Conservation (phyloP, 2,329 filamentous ascomycete species). For the Epichloe gansuensis region DNA sequence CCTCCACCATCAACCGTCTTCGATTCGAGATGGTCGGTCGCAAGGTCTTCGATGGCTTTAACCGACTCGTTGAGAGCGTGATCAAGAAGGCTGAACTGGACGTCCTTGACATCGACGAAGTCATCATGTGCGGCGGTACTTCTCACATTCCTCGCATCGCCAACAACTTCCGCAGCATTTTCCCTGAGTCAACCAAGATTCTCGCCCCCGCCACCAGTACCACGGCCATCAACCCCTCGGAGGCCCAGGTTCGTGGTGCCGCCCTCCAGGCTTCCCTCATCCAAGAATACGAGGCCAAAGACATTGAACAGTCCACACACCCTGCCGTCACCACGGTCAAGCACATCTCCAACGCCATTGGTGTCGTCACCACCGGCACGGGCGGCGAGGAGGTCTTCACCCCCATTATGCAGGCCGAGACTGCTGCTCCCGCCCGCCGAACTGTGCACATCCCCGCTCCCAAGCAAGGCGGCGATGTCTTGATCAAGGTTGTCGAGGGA, state of each 20-base stretch:
- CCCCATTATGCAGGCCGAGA: conserved; percentile 72
- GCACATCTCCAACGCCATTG: conserved; percentile 79
- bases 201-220: conserved; percentile 70
- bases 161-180: conserved; percentile 62
- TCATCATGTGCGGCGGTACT: conserved; percentile 83
- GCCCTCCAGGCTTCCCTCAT: conserved; percentile 92
- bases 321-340: conserved; percentile 88
- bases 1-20: conserved; percentile 80
- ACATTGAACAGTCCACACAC: conserved; percentile 94
- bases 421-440: conserved; percentile 77
- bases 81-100: conserved; percentile 89
- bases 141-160: conserved; percentile 92
- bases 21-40: conserved; percentile 81
- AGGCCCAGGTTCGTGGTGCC: conserved; percentile 77
- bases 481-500: conserved; percentile 82
- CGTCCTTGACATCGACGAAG: conserved; percentile 84
- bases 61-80: conserved; percentile 67
- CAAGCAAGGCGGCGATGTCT: conserved; percentile 71
- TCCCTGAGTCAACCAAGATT: conserved; percentile 67
- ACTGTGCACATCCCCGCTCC: conserved; percentile 66
- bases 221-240: conserved; percentile 81
- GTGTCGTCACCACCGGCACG: conserved; percentile 55
- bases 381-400: conserved; percentile 59
- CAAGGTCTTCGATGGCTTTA: conserved; percentile 82
- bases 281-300: conserved; percentile 82